Evolutionary conservation across 306 rosid genomes (phyloP).

Genomic region (Gastrolobium villosum): DNA sequence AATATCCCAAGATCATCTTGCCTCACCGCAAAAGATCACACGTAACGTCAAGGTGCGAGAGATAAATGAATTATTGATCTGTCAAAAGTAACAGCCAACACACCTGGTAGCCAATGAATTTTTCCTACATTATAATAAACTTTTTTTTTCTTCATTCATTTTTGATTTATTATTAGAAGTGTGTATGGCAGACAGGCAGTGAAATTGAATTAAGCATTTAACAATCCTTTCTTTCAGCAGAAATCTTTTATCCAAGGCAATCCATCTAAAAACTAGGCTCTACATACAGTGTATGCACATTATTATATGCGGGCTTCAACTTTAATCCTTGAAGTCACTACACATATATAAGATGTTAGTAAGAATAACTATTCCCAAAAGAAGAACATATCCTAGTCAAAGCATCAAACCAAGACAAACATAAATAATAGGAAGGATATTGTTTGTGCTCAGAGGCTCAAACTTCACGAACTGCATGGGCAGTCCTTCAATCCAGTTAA

Average conservation of each 20-base stretch:
- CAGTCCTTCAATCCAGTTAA: constrained; percentile 13
- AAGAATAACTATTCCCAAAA: neutral
- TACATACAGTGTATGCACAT: constrained; percentile 5
- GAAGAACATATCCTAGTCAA: constrained; percentile 6
- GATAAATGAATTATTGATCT: constrained; percentile 14
- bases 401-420: constrained; percentile 13
- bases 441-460: neutral
- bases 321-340: neutral
- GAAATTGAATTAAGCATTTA: constrained; percentile 21
- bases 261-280: neutral
- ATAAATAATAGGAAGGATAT: neutral
- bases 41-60: constrained; percentile 15
- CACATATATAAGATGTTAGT: neutral
- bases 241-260: neutral
- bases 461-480: neutral
- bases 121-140: constrained; percentile 18
- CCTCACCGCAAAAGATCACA: constrained; percentile 14
- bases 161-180: constrained; percentile 6
- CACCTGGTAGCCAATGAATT: neutral
- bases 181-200: neutral
- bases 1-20: neutral
- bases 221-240: neutral
- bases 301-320: constrained; percentile 8
- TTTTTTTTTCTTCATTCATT: neutral
- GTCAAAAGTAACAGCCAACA: constrained; percentile 31